Evolutionary conservation across 2,329 filamentous ascomycete genomes (phyloP), one percentile per base, ranked within the genome.

Genomic region (Beauveria sp.): DNA sequence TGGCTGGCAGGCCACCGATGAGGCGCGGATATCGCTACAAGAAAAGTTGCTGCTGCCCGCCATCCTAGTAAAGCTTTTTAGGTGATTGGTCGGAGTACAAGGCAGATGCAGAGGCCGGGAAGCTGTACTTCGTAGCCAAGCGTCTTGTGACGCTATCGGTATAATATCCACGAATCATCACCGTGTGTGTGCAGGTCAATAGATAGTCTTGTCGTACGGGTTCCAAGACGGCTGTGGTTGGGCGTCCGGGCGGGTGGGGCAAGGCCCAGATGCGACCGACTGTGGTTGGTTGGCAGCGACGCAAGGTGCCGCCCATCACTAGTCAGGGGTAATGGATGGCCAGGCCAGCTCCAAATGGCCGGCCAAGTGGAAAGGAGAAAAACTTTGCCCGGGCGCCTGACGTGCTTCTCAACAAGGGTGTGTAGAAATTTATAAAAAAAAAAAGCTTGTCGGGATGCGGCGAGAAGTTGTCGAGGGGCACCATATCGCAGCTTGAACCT

Each of bases 301-400:
- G 56, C 56, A 51, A 18, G 46, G 34, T 51, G 55, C 45, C 46
- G 31, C 34, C 22, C 31, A 24, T 59, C 46, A 28, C 60, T 60
- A 56, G 51, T 56, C 60, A 54, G 60, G 60, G 60, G 52, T 55
- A 48, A 56, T 14, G 18, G 24, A 14, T 20, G 61, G 51, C 22
- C 18, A 28, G 14, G 18, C 34, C 45, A 40, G 22, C 9, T 14
- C 22, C 46, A 8, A 34, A 24, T 16, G 31, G 34, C 12, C 34
- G 14, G 52, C 24, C 52, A 38, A 34, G 46, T 48, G 34, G 43
- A 43, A 40, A 50, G n/a, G 60, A 20, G 26, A 7, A 55, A 63
- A 60, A 54, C 34, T 48, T n/a, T 54, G 55, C 31, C 45, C 14
- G 18, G 45, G 55, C 55, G 55, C 45, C 28, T 42, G 55, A 50